Percentiles rank a stretch among this genome's conserved stretches.
These are phyloP conservation scores for Fusarium redolens DNA, from an alignment of 2,329 filamentous ascomycete genomes.

Conservation along the genomic window DNA sequence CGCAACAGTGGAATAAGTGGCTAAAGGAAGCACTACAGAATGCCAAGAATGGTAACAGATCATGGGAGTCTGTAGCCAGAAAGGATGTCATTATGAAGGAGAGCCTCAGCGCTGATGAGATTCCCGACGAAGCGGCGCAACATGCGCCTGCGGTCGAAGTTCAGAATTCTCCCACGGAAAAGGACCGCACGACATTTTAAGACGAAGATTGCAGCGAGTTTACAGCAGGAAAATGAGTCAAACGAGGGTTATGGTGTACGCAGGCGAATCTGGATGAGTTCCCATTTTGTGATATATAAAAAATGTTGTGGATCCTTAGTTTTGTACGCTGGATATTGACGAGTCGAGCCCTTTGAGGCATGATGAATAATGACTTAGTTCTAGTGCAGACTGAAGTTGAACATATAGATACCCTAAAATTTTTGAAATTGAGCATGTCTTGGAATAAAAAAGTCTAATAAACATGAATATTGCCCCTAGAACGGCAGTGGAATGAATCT, in stretches of 20 bases:
- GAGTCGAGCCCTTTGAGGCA: neutral
- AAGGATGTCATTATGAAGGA: slow-evolving; percentile 62
- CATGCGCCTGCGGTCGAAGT: slow-evolving; percentile 47
- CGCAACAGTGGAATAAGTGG: slow-evolving; percentile 65
- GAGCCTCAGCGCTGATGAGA: slow-evolving; percentile 28
- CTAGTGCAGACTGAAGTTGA: neutral
- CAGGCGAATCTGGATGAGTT: neutral
- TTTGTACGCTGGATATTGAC: neutral
- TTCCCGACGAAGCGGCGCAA: slow-evolving; percentile 45
- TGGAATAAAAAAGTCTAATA: slow-evolving; percentile 3
- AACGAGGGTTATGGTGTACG: neutral
- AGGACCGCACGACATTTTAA: slow-evolving; percentile 42
- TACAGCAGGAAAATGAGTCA: neutral
- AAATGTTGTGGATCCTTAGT: neutral
- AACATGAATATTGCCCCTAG: neutral
- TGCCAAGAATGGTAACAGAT: slow-evolving; percentile 46
- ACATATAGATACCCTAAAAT: neutral
- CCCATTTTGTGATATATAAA: neutral
- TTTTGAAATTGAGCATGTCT: neutral
- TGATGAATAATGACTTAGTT: neutral
- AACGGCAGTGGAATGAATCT: slow-evolving; percentile 20
- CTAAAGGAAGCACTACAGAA: slow-evolving; percentile 59
- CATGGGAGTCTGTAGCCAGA: slow-evolving; percentile 60
- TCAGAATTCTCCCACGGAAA: slow-evolving; percentile 30
- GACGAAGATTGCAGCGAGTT: neutral